Percentiles rank a stretch among this genome's conserved stretches.
Evolutionary conservation across 2,329 filamentous ascomycete species (phyloP).

Genomic region (Aspergillus intermedius): DNA sequence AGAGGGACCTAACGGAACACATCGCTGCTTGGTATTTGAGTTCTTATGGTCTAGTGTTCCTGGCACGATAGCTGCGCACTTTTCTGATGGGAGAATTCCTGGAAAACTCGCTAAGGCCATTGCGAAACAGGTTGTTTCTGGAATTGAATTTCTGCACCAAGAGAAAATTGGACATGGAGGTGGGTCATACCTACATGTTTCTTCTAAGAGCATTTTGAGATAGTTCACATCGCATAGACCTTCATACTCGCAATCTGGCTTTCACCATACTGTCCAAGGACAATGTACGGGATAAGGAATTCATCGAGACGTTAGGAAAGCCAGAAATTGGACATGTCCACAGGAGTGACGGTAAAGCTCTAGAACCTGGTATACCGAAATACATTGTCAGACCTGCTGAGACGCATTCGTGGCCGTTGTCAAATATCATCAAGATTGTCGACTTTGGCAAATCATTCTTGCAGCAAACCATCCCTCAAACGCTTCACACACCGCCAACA

Average conservation of each 20-base stretch:
- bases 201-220: slow-evolving; percentile 1
- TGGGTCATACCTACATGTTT: slow-evolving; percentile 8
- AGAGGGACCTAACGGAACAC: slow-evolving; percentile 40
- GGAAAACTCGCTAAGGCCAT: slow-evolving; percentile 37
- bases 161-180: slow-evolving; percentile 37
- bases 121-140: slow-evolving; percentile 34
- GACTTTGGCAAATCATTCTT: slow-evolving; percentile 37
- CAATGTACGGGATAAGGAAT: slow-evolving; percentile 11
- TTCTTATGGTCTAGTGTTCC: slow-evolving; percentile 36
- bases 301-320: slow-evolving; percentile 18
- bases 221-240: slow-evolving; percentile 16
- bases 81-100: slow-evolving; percentile 32
- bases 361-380: slow-evolving; percentile 15
- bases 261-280: slow-evolving; percentile 15
- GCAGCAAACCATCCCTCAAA: slow-evolving; percentile 13
- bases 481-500: slow-evolving; percentile 28
- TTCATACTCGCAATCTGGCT: slow-evolving; percentile 24
- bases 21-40: slow-evolving; percentile 40
- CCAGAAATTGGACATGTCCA: slow-evolving; percentile 19
- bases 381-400: slow-evolving; percentile 19
- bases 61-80: slow-evolving; percentile 29
- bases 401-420: slow-evolving; percentile 8
- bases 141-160: slow-evolving; percentile 33
- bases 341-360: slow-evolving; percentile 16
- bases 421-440: slow-evolving; percentile 24